Base-by-base conservation (phyloP, 495 filamentous ascomycete genomes). In the Lophiotrema nucula region DNA sequence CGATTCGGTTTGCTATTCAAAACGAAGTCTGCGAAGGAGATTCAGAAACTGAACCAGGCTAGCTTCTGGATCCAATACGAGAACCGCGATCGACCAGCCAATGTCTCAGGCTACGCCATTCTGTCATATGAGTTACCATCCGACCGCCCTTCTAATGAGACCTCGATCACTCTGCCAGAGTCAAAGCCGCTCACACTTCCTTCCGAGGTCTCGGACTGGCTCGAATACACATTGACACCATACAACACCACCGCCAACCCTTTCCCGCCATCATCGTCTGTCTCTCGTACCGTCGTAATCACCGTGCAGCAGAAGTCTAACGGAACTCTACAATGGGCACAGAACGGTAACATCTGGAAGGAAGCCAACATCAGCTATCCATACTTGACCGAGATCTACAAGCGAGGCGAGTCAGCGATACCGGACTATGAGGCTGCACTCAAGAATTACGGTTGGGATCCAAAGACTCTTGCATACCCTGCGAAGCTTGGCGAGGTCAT, bases 401-500 rank as follows among this genome's bases (percentile, higher is more conserved):
- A 11, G 39, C 39, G 39, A 6, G 62, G 62, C 22, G 50, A 47
- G 10, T 11, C 50, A 8, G 62, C 62, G 1, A 57, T 66, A n/a
- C 62, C 62, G 13, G 45, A 62, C 46, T 61, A 52, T 27, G 42
- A 75, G 1, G 68, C 70, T 16, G 76, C 80, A 0, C 25, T 78
- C 6, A 57, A 62, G 4, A 78, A 80, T 39, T 25, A 56, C 22
- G 83, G 83, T 25, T 79, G 79, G 67, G 82, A 87, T 59, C 79
- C 77, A 1, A 58, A 58, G 0, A 77, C 76, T 0, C 62, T 60
- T 23, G 73, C 78, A 0, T 85, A 79, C 62, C 79, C 81, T 0
- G 80, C 79, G 11, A 67, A 76, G 47, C 64, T 83, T 4, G 81
- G 79, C 16, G 83, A 87, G 60, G 79, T 85, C 10, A 57, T 87